Conservation (phyloP, 148 eudicot species). For the Vaccinium darrowii region DNA sequence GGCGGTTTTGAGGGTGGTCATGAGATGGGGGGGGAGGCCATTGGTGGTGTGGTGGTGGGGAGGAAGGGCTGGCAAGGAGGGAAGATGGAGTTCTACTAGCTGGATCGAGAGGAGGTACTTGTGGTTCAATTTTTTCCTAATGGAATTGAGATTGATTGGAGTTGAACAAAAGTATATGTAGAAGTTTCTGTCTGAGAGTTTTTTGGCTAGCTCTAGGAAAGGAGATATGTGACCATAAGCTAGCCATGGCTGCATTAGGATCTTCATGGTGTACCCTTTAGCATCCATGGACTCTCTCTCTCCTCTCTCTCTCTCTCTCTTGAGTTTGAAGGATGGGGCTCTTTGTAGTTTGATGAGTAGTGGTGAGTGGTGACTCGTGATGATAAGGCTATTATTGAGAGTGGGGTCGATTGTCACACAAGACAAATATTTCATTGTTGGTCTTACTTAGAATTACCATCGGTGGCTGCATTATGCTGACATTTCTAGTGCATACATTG, state of each 20-base stretch:
- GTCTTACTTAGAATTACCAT: neutral
- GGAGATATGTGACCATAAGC: constrained; percentile 17
- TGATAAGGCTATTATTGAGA: neutral
- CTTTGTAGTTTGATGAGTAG: neutral
- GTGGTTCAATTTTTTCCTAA: neutral
- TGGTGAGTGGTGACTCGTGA: neutral
- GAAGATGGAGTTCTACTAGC: constrained; percentile 2
- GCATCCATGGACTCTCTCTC: neutral
- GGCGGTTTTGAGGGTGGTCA: constrained; percentile 23
- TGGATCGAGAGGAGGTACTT: neutral
- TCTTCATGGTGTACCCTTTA: neutral
- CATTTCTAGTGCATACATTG: neutral
- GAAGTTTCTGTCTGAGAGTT: constrained; percentile 15
- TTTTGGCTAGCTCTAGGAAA: constrained; percentile 18
- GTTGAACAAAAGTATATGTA: constrained; percentile 9
- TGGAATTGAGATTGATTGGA: neutral
- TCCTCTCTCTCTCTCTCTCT: neutral
- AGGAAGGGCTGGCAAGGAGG: constrained; percentile 18
- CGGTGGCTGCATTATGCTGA: too few species aligned
- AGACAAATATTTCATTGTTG: neutral
- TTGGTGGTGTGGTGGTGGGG: constrained; percentile 32
- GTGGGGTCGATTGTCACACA: neutral
- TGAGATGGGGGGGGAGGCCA: constrained; percentile 34
- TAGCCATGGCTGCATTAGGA: constrained; percentile 19
- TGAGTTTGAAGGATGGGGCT: neutral